These are phyloP conservation scores for Heliamphora exappendiculata DNA, from an alignment of 148 eudicot genomes.

Conservation along the genomic window DNA sequence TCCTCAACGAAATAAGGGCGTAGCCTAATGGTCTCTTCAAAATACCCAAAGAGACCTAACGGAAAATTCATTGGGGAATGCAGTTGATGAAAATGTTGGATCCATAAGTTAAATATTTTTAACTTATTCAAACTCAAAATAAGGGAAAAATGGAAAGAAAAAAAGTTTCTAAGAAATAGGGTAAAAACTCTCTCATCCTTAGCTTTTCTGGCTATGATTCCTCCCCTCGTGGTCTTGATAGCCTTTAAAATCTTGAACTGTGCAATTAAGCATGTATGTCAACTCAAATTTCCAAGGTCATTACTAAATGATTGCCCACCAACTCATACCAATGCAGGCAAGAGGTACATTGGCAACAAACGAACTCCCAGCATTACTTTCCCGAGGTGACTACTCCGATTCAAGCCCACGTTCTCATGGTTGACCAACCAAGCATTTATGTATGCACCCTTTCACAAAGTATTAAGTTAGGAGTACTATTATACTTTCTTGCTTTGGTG, in stretches of 20 bases:
- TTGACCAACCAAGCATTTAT: background rate
- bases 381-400: background rate
- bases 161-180: too few relatives aligned
- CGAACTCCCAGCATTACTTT: background rate
- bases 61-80: background rate
- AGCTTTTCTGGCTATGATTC: background rate
- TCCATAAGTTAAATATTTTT: background rate
- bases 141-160: too few relatives aligned
- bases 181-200: too few relatives aligned
- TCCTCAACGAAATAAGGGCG: background rate
- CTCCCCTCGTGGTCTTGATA: background rate
- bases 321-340: background rate
- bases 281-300: background rate
- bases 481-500: too few relatives aligned
- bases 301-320: background rate
- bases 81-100: background rate
- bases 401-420: background rate
- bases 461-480: too few relatives aligned
- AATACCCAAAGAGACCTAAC: background rate
- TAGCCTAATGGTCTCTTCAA: background rate
- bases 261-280: background rate
- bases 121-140: background rate
- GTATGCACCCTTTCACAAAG: too few relatives aligned
- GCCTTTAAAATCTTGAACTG: background rate
- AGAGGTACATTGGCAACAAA: background rate